Base-by-base conservation (phyloP, 2,329 filamentous ascomycete species). In the Nothomitra cinnamomea region DNA sequence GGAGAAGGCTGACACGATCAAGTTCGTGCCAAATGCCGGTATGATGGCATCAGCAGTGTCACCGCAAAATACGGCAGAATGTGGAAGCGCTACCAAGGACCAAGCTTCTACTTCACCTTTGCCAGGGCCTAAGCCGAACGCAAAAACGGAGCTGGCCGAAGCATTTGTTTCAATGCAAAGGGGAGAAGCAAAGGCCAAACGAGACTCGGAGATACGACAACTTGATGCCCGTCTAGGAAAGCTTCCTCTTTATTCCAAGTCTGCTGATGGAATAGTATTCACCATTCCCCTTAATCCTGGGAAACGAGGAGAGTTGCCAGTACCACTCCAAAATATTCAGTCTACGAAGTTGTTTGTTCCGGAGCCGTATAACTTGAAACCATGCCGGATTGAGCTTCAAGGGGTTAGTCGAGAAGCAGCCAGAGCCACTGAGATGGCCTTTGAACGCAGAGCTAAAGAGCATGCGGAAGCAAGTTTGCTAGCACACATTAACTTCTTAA, bases 141-240 rank as follows among this genome's bases (percentile, higher is more conserved):
- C 28, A 10, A 32, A 32, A 2, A 12, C 42, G 48, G 21, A 10
- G 19, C 48, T 12, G 19, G 21, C 50, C 56, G 69, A 71, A 43
- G 72, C 69, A 1, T 82, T 77, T 61, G 77, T 78, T 0, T 66
- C 67, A 36, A 76, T 81, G 48, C 73, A 87, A 62, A 80, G 78
- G 55, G 68, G 69, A 2, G 71, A 75, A 56, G 85, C 85, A 32
- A 77, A 78, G 61, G 73, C 75, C 41, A 75, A 76, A 53, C 72
- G 85, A 56, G 77, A 79, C 19, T 70, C 75, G 49, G 83, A 90
- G 62, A 77, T 78, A 22, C 77, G 80, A 38, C 85, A 88, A 61
- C 73, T 92, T 0, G 84, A 89, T 67, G 76, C 85, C 25, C 78
- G 86, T 32, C 80, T 92, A 72, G 78, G 82, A 15, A 75, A 82